Evolutionary conservation across 192 early-diverging fungal genomes (phyloP).

Genomic region (Glomus cerebriforme): DNA sequence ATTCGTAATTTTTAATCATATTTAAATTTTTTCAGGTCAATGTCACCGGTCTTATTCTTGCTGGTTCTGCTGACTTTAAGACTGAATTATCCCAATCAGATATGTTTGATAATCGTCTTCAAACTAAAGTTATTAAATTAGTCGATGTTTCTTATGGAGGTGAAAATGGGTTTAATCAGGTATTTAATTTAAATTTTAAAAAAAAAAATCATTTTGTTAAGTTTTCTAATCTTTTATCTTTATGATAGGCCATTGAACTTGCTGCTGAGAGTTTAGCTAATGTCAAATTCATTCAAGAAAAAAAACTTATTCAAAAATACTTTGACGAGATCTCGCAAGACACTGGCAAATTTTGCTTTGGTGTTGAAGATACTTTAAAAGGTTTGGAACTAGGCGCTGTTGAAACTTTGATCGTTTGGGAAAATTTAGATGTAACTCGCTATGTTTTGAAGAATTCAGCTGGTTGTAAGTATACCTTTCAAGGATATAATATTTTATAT

Average conservation of each 20-base stretch:
- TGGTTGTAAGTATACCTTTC: constrained; percentile 44
- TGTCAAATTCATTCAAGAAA: constrained; percentile 99
- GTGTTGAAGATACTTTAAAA: constrained; percentile 94
- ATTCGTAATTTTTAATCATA: background rate
- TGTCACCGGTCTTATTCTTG: constrained; percentile 86
- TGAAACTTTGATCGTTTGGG: constrained; percentile 98
- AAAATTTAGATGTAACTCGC: constrained; percentile 84
- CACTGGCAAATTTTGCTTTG: constrained; percentile 95
- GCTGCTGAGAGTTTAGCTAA: constrained; percentile 89
- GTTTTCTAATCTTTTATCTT: background rate
- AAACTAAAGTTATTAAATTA: constrained; percentile 85
- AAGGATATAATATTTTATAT: too few relatives aligned
- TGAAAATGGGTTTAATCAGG: constrained; percentile 95
- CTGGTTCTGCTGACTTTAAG: constrained; percentile 99
- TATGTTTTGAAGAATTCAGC: constrained; percentile 74
- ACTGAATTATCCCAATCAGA: constrained; percentile 94
- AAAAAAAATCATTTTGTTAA: background rate
- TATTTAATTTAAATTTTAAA: background rate
- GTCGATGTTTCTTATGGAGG: constrained; percentile 99
- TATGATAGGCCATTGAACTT: constrained; percentile 86
- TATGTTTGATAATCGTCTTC: constrained; percentile 91
- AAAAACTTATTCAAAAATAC: constrained; percentile 93
- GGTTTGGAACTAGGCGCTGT: constrained; percentile 97
- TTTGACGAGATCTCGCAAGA: constrained; percentile 98
- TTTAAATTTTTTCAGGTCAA: constrained; percentile 56